Percentiles rank a stretch among this genome's conserved stretches.
Evolutionary conservation across 2,329 filamentous ascomycete species (phyloP).

Genomic region (Aspergillus novoparasiticus): DNA sequence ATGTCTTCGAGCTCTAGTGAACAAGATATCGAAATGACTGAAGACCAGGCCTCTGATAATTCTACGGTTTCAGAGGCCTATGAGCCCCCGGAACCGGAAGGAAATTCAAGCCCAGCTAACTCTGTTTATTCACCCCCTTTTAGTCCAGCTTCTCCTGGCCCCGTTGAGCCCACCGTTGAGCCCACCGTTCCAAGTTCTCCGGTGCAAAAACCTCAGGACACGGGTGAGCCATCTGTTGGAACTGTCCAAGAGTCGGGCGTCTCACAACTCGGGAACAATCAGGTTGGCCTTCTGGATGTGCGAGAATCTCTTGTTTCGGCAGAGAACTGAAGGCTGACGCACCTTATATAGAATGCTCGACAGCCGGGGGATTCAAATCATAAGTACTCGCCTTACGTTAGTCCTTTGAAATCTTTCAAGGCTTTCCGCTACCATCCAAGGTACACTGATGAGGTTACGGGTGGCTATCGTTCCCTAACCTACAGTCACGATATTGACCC

Average conservation of each 20-base stretch:
- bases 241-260: constrained; percentile 30
- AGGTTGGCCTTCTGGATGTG: constrained; percentile 37
- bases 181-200: constrained; percentile 24
- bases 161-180: constrained; percentile 33
- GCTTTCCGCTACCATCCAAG: constrained; percentile 87
- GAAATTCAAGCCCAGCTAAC: constrained; percentile 27
- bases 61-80: constrained; percentile 54
- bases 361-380: constrained; percentile 20
- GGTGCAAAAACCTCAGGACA: constrained; percentile 20
- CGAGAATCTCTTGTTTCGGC: constrained; percentile 25
- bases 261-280: constrained; percentile 24
- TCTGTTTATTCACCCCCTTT: constrained; percentile 45
- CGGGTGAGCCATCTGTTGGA: constrained; percentile 36
- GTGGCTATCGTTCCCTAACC: constrained; percentile 84
- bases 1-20: constrained; percentile 7
- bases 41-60: constrained; percentile 27
- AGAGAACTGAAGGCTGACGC: constrained; percentile 31
- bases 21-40: constrained; percentile 13
- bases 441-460: constrained; percentile 68
- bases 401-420: constrained; percentile 78
- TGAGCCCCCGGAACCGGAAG: constrained; percentile 55
- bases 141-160: constrained; percentile 42
- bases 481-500: constrained; percentile 90
- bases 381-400: constrained; percentile 71
- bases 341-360: constrained; percentile 27